Conservation (phyloP, 2,329 filamentous ascomycete species). For the Penicillium expansum region DNA sequence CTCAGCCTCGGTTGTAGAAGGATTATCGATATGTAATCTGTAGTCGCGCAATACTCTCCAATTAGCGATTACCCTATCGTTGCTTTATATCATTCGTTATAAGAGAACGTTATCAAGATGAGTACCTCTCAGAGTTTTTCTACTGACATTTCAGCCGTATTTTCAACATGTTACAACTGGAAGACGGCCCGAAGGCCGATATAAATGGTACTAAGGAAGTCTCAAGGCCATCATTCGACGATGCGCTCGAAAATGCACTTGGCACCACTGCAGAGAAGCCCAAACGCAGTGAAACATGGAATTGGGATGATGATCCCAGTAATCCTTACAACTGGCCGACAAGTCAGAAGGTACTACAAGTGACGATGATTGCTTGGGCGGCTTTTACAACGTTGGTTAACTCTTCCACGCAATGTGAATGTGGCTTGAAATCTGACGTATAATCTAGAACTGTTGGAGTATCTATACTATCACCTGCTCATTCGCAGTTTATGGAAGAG, state of each 20-base stretch:
- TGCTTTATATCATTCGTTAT: no score
- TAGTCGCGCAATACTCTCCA: no score
- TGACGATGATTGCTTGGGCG: conserved; percentile 14
- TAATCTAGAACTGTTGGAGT: conserved; percentile 11
- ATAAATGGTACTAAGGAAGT: background rate
- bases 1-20: background rate
- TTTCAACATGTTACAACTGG: background rate
- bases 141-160: background rate
- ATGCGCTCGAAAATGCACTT: background rate
- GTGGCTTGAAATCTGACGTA: background rate
- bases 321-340: conserved; percentile 21
- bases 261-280: background rate
- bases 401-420: background rate
- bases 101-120: background rate
- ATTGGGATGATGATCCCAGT: conserved; percentile 4
- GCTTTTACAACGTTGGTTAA: conserved; percentile 17
- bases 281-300: background rate
- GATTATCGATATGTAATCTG: background rate
- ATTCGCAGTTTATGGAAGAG: conserved; percentile 15
- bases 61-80: background rate
- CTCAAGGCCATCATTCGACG: background rate
- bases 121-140: background rate
- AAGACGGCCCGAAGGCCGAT: background rate
- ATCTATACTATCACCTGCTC: conserved; percentile 17
- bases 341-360: conserved; percentile 10